Conservation (phyloP, 164 flowering plant species). For the Buxus sempervirens region DNA sequence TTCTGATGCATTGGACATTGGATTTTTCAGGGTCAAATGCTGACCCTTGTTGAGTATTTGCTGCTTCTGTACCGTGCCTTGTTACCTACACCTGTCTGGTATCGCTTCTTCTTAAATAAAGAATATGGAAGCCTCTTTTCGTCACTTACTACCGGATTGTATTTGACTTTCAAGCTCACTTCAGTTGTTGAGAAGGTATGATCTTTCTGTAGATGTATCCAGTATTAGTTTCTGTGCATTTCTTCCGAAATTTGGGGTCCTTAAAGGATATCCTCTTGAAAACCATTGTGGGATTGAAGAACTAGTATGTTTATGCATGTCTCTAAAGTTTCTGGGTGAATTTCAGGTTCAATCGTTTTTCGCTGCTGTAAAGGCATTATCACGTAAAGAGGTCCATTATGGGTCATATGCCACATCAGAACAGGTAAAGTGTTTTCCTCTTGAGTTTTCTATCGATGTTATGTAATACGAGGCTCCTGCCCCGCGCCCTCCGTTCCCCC, state of each 20-base stretch:
- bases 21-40: conserved; percentile 82
- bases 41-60: conserved; percentile 89
- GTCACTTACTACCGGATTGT: conserved; percentile 93
- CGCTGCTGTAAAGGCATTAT: conserved; percentile 80
- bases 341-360: conserved; percentile 82
- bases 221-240: not conserved
- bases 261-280: not conserved
- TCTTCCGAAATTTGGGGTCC: not conserved
- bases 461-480: too few relatives aligned
- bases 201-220: not conserved
- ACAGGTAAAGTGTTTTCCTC: conserved; percentile 52
- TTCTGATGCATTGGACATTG: not conserved
- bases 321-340: not conserved
- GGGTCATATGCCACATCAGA: conserved; percentile 94
- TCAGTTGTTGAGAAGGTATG: conserved; percentile 95
- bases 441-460: not conserved
- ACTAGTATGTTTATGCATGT: not conserved
- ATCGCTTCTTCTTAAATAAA: conserved; percentile 95
- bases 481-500: too few relatives aligned
- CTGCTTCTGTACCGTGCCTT: conserved; percentile 88
- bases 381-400: conserved; percentile 93
- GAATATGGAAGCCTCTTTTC: conserved; percentile 99
- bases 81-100: conserved; percentile 98
- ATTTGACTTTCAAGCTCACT: conserved; percentile 94
- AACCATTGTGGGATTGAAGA: not conserved